Conservation (phyloP, 2,329 filamentous ascomycete genomes). For the Aspergillus candidus region DNA sequence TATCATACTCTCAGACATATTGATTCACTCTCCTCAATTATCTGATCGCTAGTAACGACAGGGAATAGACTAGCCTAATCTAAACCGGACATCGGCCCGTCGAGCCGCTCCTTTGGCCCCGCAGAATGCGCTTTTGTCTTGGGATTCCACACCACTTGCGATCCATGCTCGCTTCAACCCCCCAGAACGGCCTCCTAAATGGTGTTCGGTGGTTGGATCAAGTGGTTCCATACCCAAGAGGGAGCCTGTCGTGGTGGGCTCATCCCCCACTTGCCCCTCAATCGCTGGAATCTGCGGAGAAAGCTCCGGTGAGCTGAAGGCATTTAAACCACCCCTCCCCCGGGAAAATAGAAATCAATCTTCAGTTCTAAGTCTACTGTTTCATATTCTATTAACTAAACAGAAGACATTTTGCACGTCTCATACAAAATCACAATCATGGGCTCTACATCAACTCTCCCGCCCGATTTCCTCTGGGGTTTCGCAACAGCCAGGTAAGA, state of each 20-base stretch:
- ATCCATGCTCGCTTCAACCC: too few species aligned
- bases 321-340: too few species aligned
- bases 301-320: too few species aligned
- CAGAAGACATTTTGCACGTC: neutral
- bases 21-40: neutral
- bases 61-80: neutral
- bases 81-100: conserved; percentile 12
- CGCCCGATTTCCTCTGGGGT: conserved; percentile 69
- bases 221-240: too few species aligned
- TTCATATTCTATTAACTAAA: conserved; percentile 1
- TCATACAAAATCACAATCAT: conserved; percentile 11
- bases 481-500: conserved; percentile 68
- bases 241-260: too few species aligned
- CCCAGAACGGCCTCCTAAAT: too few species aligned
- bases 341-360: too few species aligned
- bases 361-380: neutral
- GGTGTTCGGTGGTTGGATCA: too few species aligned
- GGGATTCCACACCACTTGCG: too few species aligned
- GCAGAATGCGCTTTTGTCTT: neutral
- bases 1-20: neutral
- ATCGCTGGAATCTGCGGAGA: too few species aligned
- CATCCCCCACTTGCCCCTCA: neutral
- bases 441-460: conserved; percentile 40
- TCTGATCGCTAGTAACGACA: neutral
- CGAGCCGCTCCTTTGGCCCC: conserved; percentile 3